phyloP scores from a whole-genome alignment of 2,329 filamentous ascomycete species.

The Tetracladium maxilliforme region DNA sequence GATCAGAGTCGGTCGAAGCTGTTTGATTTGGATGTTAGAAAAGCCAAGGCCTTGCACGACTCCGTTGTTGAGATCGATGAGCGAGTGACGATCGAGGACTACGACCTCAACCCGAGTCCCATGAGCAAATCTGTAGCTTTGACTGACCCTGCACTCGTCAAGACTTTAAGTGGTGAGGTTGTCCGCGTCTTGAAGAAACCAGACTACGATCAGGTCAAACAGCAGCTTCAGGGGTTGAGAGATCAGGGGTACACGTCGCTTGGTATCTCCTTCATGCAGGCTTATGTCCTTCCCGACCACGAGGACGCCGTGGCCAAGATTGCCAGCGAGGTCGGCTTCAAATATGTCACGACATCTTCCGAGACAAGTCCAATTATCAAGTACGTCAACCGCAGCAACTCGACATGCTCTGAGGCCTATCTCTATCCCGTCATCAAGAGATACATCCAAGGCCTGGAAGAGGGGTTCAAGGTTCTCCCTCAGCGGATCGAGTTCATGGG shows the following conservation, averaged over 20 bases:
- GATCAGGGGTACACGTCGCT: constrained; percentile 37
- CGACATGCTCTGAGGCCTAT: constrained; percentile 57
- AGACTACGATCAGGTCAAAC: constrained; percentile 33
- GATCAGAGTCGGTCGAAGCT: constrained; percentile 61
- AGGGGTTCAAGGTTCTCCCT: constrained; percentile 45
- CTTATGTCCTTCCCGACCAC: constrained; percentile 50
- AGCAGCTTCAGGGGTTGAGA: constrained; percentile 44
- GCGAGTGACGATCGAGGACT: constrained; percentile 55
- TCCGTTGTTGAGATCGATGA: constrained; percentile 62
- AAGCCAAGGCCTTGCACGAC: constrained; percentile 55
- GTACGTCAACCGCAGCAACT: constrained; percentile 49
- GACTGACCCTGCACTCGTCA: too few species aligned
- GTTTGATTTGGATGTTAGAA: constrained; percentile 56
- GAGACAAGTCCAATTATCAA: constrained; percentile 61
- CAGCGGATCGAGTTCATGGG: constrained; percentile 56
- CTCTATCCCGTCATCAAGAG: constrained; percentile 55
- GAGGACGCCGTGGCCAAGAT: constrained; percentile 46
- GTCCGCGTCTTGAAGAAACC: constrained; percentile 45
- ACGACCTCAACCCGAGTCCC: too few species aligned
- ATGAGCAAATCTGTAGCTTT: too few species aligned
- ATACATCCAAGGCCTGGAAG: constrained; percentile 51
- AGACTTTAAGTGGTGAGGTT: constrained; percentile 51
- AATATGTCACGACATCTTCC: constrained; percentile 51
- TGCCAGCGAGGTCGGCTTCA: constrained; percentile 48
- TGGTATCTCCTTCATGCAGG: constrained; percentile 52